Evolutionary conservation across 2,329 filamentous ascomycete species (phyloP), one percentile per base, ranked within the genome.

Genomic region (Kalaharituber pfeilii): DNA sequence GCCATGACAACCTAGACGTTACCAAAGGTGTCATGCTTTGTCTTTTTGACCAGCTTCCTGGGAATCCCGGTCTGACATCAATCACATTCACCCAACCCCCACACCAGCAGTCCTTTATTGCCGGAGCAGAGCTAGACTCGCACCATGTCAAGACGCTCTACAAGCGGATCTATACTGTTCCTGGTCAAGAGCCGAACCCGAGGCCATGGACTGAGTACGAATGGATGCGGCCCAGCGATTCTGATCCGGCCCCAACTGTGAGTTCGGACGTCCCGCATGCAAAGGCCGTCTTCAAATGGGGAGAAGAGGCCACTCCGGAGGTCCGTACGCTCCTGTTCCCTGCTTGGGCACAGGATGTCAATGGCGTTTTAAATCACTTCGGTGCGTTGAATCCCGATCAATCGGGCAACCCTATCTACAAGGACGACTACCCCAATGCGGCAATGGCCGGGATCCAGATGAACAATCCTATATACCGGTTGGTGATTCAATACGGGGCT

Each of bases 41-140:
- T n/a, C 6, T 57, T 68, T n/a, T 66, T 69, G 53, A 56, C 65
- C 0, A 30, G 60, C 1, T 64, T 65, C 0, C 39, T n/a, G n/a
- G n/a, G n/a, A n/a, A n/a, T n/a, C 39, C 11, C 39, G 58, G 65
- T 9, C 63, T 69, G 15, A 15, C 58, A 0, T 50, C 53, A 1
- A 62, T 70, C 11, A 57, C 54, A 4, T 62, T 70, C 50, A 61
- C 63, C 0, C 67, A 70, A 58, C 69, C 69, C 1, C 60, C 67
- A 1, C 69, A 71, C 57, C 69, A 70, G 56, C 68, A 70, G 57
- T 59, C 60, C 2, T 71, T 69, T 51, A 58, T 62, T 3, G 60
- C 60, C 2, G 63, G 50, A 13, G 42, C 42, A 2, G 42, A 51
- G 4, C 56, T 68, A 3, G 54, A 59, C 20, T 25, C 49, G 2